A percentile compares a stretch with the other conserved stretches of the same genome.
Conservation (phyloP, 176 grass and related monocot genomes). For the Metroxylon sagu region DNA sequence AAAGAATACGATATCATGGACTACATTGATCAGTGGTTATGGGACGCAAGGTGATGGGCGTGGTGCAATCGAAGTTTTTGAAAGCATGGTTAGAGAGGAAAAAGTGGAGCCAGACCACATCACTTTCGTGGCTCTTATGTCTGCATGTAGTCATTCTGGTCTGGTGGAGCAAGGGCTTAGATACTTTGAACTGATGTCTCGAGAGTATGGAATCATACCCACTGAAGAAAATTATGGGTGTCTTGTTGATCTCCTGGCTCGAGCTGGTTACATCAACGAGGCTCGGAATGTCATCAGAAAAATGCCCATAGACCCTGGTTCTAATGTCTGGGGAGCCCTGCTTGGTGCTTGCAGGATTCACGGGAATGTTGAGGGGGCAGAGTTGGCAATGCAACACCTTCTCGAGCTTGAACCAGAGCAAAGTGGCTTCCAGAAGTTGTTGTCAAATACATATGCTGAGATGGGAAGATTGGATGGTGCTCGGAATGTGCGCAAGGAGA, state of each 20-base stretch:
- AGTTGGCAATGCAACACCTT: conserved; percentile 8
- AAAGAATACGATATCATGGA: conserved; percentile 20
- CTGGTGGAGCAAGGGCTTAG: conserved; percentile 20
- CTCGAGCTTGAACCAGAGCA: neutral
- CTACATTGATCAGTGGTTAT: conserved; percentile 26
- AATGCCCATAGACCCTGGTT: conserved; percentile 5
- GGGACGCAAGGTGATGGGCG: conserved; percentile 22
- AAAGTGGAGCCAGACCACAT: conserved; percentile 17
- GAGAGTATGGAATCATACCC: conserved; percentile 16
- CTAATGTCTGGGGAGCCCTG: conserved; percentile 22
- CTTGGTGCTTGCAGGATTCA: conserved; percentile 10
- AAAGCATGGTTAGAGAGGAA: conserved; percentile 17
- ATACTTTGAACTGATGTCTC: conserved; percentile 24
- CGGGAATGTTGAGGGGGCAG: conserved; percentile 14
- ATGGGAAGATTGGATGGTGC: conserved; percentile 21
- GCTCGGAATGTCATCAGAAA: conserved; percentile 17
- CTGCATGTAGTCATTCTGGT: conserved; percentile 37
- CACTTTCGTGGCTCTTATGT: conserved; percentile 27
- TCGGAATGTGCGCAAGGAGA: conserved; percentile 4
- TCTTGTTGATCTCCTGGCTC: conserved; percentile 27
- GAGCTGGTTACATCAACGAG: conserved; percentile 23
- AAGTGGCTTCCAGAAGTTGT: conserved; percentile 17
- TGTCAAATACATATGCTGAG: conserved; percentile 23
- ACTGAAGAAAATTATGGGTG: conserved; percentile 32
- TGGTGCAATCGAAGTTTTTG: conserved; percentile 20